These are phyloP conservation scores for Gonium pectorale DNA, from an alignment of 139 green algal species.

Conservation along the genomic window DNA sequence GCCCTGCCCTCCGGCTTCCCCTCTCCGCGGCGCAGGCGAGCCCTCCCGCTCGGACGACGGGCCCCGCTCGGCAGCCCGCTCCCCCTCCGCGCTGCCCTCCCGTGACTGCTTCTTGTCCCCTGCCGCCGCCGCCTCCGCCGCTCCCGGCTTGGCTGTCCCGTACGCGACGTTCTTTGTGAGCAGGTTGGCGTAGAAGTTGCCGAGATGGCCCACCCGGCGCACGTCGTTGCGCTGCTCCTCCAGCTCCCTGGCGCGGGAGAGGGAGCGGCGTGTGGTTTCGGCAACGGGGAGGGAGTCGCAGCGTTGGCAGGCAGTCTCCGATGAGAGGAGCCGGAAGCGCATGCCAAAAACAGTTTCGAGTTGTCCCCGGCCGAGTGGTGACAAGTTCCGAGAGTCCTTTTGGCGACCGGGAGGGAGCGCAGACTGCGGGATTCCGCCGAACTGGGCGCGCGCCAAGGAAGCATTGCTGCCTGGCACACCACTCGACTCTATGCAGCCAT, in stretches of 20 bases:
- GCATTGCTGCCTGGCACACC: no score
- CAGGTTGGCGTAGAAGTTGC: conserved; percentile 93
- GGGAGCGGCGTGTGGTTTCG: neutral
- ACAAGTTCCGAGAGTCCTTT: no score
- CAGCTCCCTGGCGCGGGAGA: conserved; percentile 61
- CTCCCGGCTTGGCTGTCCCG: conserved; percentile 40
- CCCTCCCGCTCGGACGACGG: neutral
- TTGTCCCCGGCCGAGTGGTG: no score
- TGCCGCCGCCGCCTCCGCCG: neutral
- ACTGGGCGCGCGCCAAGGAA: no score
- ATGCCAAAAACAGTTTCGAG: no score
- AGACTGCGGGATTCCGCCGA: no score
- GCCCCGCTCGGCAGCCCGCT: neutral
- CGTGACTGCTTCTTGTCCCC: neutral
- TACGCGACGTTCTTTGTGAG: conserved; percentile 84
- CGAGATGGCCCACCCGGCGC: conserved; percentile 86
- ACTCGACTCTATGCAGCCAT: no score
- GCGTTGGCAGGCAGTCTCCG: neutral
- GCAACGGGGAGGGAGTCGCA: no score
- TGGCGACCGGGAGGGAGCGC: no score
- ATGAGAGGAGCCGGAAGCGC: no score
- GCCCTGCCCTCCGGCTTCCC: neutral
- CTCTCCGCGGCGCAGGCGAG: neutral
- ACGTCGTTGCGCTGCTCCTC: conserved; percentile 77
- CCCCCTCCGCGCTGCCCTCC: neutral